phyloP scores from a whole-genome alignment of 352 stramenopile genomes.

The Globisporangium middletonii region DNA sequence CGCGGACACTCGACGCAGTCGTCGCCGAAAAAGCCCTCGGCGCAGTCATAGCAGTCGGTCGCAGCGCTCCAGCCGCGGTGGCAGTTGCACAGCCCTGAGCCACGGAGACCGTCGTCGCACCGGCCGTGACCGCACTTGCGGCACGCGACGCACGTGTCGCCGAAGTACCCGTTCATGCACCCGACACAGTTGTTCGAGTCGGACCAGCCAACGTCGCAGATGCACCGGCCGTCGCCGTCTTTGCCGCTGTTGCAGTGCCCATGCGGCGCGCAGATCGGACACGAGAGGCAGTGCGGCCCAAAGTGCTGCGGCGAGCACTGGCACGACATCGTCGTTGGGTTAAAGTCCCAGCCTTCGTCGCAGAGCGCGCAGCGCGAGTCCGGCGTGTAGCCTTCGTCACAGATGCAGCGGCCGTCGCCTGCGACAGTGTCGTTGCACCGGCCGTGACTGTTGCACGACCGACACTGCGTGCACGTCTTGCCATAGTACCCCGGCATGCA shows the following conservation, averaged over 20 bases:
- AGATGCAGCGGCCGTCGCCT: conserved; percentile 75
- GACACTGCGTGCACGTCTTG: conserved; percentile 66
- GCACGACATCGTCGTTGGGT: conserved; percentile 81
- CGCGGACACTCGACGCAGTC: conserved; percentile 57
- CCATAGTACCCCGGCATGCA: conserved; percentile 72
- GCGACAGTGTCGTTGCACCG: conserved; percentile 63
- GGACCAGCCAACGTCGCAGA: conserved; percentile 81
- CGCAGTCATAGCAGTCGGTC: conserved; percentile 82
- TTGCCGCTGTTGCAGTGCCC: conserved; percentile 79
- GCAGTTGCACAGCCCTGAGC: conserved; percentile 77
- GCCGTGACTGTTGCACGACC: conserved; percentile 80
- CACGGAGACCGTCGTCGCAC: conserved; percentile 75
- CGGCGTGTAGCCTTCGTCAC: conserved; percentile 77
- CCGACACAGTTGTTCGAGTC: conserved; percentile 87
- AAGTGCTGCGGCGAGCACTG: conserved; percentile 83
- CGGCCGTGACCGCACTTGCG: conserved; percentile 73
- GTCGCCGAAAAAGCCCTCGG: conserved; percentile 75
- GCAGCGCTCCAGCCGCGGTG: conserved; percentile 65
- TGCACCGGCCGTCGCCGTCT: conserved; percentile 77
- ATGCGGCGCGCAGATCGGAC: conserved; percentile 79
- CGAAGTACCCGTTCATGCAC: conserved; percentile 81
- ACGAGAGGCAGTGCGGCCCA: conserved; percentile 68
- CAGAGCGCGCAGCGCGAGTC: conserved; percentile 73
- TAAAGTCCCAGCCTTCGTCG: conserved; percentile 85
- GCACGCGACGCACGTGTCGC: conserved; percentile 61